Conservation (phyloP, 345 rosid genomes). For the Bruguiera sexangula region DNA sequence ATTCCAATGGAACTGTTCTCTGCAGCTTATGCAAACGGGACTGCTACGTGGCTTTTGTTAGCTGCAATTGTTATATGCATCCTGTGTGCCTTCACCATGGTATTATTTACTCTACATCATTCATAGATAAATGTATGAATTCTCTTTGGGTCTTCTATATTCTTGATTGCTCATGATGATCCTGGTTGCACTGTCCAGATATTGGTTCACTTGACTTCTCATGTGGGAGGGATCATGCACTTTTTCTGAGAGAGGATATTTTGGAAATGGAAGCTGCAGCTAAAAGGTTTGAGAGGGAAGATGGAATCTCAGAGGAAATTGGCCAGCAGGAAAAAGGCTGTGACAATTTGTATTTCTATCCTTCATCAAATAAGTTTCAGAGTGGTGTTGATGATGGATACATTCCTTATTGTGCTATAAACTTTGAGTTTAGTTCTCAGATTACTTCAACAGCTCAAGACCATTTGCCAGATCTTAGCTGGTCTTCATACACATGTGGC, state of each 20-base stretch:
- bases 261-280: constrained; percentile 82
- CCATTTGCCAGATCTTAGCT: constrained; percentile 20
- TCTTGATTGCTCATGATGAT: constrained; percentile 12
- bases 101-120: constrained; percentile 25
- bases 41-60: constrained; percentile 77
- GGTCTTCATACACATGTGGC: constrained; percentile 20
- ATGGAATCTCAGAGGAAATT: constrained; percentile 36
- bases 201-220: constrained; percentile 53
- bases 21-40: constrained; percentile 93
- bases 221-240: constrained; percentile 58
- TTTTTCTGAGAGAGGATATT: constrained; percentile 73
- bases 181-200: constrained; percentile 41
- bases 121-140: constrained; percentile 28
- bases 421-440: constrained; percentile 29
- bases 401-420: constrained; percentile 62
- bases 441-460: constrained; percentile 13
- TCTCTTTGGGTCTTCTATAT: constrained; percentile 1
- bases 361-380: constrained; percentile 36
- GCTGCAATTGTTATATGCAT: constrained; percentile 65
- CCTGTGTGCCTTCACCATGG: constrained; percentile 90
- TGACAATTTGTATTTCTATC: constrained; percentile 52
- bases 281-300: constrained; percentile 65
- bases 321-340: constrained; percentile 32
- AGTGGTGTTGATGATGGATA: constrained; percentile 50
- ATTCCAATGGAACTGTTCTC: constrained; percentile 58